Evolutionary conservation across 768 basidiomycete genomes (phyloP).

Genomic region (Vararia minispora): DNA sequence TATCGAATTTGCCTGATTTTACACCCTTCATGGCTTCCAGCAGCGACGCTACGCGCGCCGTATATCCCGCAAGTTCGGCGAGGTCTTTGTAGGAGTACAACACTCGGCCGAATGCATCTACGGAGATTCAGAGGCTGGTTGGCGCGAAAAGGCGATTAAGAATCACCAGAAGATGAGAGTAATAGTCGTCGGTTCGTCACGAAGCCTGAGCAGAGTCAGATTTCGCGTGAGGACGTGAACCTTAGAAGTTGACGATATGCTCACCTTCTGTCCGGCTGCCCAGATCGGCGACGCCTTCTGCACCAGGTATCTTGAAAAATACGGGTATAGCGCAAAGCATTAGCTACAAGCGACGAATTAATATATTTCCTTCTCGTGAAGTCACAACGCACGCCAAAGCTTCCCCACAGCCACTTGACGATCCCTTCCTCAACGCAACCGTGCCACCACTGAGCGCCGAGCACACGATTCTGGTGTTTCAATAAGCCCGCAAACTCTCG

Average conservation of each 20-base stretch:
- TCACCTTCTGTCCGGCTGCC: slow-evolving; percentile 84
- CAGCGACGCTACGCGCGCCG: slow-evolving; percentile 78
- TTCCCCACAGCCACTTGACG: slow-evolving; percentile 96
- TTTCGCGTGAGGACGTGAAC: slow-evolving; percentile 1
- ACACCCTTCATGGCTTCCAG: slow-evolving; percentile 89
- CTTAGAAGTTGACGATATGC: neutral
- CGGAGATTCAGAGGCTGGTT: slow-evolving; percentile 4
- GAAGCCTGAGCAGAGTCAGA: slow-evolving; percentile 50
- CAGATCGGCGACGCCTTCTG: slow-evolving; percentile 51
- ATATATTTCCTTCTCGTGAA: neutral
- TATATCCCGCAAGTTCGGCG: slow-evolving; percentile 92
- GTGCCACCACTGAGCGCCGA: slow-evolving; percentile 80
- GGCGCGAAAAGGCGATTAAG: neutral
- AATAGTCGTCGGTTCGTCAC: slow-evolving; percentile 91
- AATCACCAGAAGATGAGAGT: slow-evolving; percentile 68
- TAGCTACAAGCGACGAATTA: slow-evolving; percentile 30
- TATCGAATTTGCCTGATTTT: slow-evolving; percentile 75
- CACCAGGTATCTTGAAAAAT: slow-evolving; percentile 79
- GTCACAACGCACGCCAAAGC: slow-evolving; percentile 65
- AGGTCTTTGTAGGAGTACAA: slow-evolving; percentile 99
- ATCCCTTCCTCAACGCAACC: slow-evolving; percentile 90
- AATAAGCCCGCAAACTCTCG: slow-evolving; percentile 77
- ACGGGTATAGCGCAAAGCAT: slow-evolving; percentile 89
- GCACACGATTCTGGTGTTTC: slow-evolving; percentile 74
- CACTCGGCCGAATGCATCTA: slow-evolving; percentile 88